Base-by-base conservation (phyloP, 306 rosid genomes). In the Rubus idaeus region DNA sequence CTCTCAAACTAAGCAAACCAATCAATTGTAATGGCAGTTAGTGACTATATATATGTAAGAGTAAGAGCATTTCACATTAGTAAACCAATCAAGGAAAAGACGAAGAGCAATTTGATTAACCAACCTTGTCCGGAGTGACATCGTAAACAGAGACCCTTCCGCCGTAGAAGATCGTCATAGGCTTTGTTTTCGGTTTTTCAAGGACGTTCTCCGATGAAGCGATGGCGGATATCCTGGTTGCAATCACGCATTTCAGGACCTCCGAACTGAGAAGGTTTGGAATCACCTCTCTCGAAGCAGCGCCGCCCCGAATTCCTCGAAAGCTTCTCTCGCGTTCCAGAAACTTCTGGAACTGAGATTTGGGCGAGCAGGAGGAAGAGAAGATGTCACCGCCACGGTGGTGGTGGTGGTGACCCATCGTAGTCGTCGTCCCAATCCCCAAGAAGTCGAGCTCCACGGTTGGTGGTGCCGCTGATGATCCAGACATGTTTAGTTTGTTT, bases 371-470 rank as follows among this genome's bases (percentile, higher is more conserved):
- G 40, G 78, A 42, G 5, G 73, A 2, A 14, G 79, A 0, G 30
- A 61, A 0, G 20, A 51, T 18, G 11, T 65, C 49, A 17, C 50
- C 66, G 6, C 46, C 76, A 5, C 41, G 66, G n/a, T 62, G 26
- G 40, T 26, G 8, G 65, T 4, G 65, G 18, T 10, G 66, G 1
- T 61, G 67, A 61, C 26, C 67, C 68, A 62, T 62, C 14, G 16
- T 5, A 3, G 6, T 40, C 7, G 14, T 39, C 70, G 26, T 39
- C 13, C 70, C 70, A 6, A 65, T 12, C 39, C 70, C 70, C 45
- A 87, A 75, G 81, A 87, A 87, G 42, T 87, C 90, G 47, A 87
- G 81, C 79, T 79, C 88, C 16, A 81, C 75, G 30, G 83, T 67
- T 13, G 35, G 35, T 30, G 35, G 35, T 30, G 77, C 75, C 20